Conservation (phyloP, 768 basidiomycete species). For the Xerocomellus chrysenteron region DNA sequence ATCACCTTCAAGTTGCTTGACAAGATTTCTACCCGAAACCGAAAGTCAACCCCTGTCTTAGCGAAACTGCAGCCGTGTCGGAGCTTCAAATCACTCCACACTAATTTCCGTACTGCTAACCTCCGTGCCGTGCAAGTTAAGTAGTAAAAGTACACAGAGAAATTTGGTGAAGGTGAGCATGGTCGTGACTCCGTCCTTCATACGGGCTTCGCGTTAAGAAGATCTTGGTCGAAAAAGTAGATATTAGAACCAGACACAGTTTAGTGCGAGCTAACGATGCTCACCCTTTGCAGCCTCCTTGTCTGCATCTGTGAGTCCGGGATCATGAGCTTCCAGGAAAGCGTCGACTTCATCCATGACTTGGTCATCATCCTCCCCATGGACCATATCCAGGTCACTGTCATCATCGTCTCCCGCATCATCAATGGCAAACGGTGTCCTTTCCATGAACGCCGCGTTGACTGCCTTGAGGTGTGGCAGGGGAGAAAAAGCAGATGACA, state of each 20-base stretch:
- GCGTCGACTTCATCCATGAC: constrained; percentile 96
- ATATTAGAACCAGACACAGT: neutral
- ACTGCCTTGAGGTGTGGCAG: constrained; percentile 72
- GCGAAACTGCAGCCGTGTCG: too few relatives aligned
- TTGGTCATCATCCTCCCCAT: constrained; percentile 63
- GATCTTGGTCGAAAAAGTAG: constrained; percentile 37
- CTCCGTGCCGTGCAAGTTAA: constrained; percentile 7
- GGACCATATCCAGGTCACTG: constrained; percentile 52
- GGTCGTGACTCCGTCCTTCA: constrained; percentile 4
- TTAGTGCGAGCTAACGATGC: constrained; percentile 12
- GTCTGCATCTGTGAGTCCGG: constrained; percentile 77
- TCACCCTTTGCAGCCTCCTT: constrained; percentile 74
- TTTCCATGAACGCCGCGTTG: constrained; percentile 82
- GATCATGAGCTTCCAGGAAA: constrained; percentile 92
- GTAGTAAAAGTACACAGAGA: constrained; percentile 16
- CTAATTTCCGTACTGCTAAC: neutral
- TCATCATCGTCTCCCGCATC: constrained; percentile 76
- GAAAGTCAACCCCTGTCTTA: too few relatives aligned
- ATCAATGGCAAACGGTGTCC: constrained; percentile 96
- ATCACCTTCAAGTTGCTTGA: too few relatives aligned
- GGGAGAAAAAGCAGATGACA: constrained; percentile 43
- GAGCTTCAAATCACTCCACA: too few relatives aligned
- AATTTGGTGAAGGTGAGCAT: neutral
- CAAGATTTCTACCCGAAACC: too few relatives aligned
- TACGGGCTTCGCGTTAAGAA: constrained; percentile 60